Conservation (phyloP, 441 rosid species). For the Arabidopsis lyrata region DNA sequence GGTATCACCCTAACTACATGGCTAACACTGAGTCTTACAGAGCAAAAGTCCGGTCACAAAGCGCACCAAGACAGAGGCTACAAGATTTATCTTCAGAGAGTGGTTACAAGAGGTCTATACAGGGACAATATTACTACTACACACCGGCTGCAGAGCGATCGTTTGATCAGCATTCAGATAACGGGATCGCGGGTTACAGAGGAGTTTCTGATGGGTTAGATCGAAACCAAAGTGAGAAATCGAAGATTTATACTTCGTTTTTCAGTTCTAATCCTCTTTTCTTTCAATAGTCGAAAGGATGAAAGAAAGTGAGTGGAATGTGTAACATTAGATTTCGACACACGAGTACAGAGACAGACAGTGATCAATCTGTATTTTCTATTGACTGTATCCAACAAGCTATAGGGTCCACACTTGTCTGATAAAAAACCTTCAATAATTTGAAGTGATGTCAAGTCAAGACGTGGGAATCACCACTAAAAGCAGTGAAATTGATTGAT, state of each 20-base stretch:
- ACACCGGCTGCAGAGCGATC: constrained; percentile 53
- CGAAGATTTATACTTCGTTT: constrained; percentile 40
- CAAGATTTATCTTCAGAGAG: constrained; percentile 46
- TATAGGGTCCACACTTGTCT: constrained; percentile 30
- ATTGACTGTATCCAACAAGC: constrained; percentile 25
- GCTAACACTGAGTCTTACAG: constrained; percentile 77
- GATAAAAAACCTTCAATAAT: constrained; percentile 27
- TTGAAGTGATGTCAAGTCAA: constrained; percentile 40
- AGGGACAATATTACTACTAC: constrained; percentile 53
- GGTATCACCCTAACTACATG: constrained; percentile 75
- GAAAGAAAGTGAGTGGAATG: constrained; percentile 18
- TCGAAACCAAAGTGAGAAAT: constrained; percentile 45
- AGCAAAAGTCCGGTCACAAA: constrained; percentile 78
- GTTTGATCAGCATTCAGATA: constrained; percentile 45
- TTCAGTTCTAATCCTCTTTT: constrained; percentile 31
- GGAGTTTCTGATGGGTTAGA: constrained; percentile 43
- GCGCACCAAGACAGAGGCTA: constrained; percentile 75
- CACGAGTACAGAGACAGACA: constrained; percentile 29
- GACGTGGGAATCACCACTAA: constrained; percentile 44
- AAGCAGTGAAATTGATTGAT: constrained; percentile 33
- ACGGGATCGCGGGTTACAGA: constrained; percentile 40
- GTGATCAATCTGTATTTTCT: constrained; percentile 31
- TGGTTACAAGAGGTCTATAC: constrained; percentile 50
- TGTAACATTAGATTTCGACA: constrained; percentile 39
- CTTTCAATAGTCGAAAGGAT: constrained; percentile 9